A percentile compares a stretch with the other conserved stretches of the same genome.
These are phyloP conservation scores for Eutypella sp. DNA, from an alignment of 2,329 filamentous ascomycete genomes.

Conservation along the genomic window DNA sequence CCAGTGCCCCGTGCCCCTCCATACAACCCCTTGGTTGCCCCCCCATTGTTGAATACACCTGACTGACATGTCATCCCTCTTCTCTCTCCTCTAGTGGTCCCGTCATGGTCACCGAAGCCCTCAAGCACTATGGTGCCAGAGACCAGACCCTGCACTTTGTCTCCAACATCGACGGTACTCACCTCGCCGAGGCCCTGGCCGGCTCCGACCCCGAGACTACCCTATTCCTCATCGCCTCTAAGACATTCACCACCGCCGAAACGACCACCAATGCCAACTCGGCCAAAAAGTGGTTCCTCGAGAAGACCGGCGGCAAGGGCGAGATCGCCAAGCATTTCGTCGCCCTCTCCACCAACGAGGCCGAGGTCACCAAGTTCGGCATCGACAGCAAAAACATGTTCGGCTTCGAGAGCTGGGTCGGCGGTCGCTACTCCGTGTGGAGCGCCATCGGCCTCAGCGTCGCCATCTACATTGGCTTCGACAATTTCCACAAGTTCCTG, in stretches of 20 bases:
- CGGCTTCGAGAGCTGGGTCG: constrained; percentile 97
- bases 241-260: constrained; percentile 99
- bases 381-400: constrained; percentile 99
- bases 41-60: no score
- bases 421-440: constrained; percentile 98
- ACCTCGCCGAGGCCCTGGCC: constrained; percentile 89
- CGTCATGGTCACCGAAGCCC: constrained; percentile 97
- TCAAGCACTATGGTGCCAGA: constrained; percentile 87
- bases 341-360: constrained; percentile 91
- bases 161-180: constrained; percentile 98
- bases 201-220: constrained; percentile 92
- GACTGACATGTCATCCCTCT: not conserved
- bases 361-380: constrained; percentile 95
- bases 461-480: constrained; percentile 88
- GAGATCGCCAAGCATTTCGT: constrained; percentile 99
- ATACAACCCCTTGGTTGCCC: not conserved
- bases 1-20: not conserved
- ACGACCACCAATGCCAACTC: constrained; percentile 96
- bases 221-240: constrained; percentile 97
- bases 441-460: constrained; percentile 96
- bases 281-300: constrained; percentile 94
- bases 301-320: constrained; percentile 68
- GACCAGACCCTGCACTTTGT: constrained; percentile 94
- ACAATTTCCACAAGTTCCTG: constrained; percentile 97
- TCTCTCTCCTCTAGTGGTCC: constrained; percentile 72